A percentile compares a stretch with the other conserved stretches of the same genome.
Conservation (phyloP, 306 rosid genomes). For the Alnus rubra region DNA sequence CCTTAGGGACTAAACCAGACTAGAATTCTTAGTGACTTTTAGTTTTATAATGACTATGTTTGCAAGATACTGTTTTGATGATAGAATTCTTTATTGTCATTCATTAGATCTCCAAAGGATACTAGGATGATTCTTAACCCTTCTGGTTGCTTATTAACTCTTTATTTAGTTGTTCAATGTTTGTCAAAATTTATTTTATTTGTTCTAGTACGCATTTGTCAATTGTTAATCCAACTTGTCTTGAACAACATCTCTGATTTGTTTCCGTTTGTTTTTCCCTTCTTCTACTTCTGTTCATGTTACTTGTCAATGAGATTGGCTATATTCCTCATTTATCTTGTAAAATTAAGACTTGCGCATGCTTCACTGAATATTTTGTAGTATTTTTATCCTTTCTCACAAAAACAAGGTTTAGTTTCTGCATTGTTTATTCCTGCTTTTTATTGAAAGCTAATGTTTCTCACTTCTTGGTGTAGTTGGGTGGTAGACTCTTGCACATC, state of each 20-base stretch:
- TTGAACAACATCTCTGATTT: not conserved
- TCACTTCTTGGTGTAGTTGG: slow-evolving; percentile 68
- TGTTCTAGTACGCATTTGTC: not conserved
- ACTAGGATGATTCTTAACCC: slow-evolving; percentile 15
- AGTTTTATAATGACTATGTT: slow-evolving; percentile 3
- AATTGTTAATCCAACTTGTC: not conserved
- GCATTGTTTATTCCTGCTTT: slow-evolving; percentile 18
- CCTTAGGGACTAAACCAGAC: not conserved
- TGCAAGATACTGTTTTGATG: slow-evolving; percentile 1
- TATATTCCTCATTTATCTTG: not conserved
- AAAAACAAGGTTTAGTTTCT: not conserved
- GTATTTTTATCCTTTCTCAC: not conserved
- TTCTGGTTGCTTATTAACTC: not conserved
- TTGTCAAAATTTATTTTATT: not conserved
- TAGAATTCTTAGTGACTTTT: not conserved
- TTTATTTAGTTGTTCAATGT: not conserved
- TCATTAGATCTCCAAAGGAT: not conserved
- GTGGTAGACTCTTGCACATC: slow-evolving; percentile 80
- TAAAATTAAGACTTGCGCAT: not conserved
- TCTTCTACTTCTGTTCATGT: not conserved
- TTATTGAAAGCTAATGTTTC: slow-evolving; percentile 23
- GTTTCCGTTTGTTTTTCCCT: not conserved
- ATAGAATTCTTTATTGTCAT: not conserved
- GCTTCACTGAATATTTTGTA: not conserved
- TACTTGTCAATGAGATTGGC: not conserved